Percentiles rank a stretch among this genome's conserved stretches.
Conservation (phyloP, 805 yeast species). For the Cyberlindnera meyerae region DNA sequence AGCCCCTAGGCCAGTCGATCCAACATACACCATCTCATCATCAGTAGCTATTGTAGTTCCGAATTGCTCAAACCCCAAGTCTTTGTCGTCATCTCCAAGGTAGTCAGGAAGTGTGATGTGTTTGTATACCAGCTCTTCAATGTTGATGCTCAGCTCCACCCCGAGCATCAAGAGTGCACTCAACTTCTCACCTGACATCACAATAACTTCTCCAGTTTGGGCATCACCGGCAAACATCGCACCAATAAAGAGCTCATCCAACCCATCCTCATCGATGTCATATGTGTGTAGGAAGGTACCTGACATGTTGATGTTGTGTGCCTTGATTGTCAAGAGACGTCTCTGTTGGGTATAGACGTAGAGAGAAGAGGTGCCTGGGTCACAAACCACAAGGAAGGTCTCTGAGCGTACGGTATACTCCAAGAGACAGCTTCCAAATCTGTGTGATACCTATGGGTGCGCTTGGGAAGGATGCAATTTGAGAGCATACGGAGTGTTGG, state of each 20-base stretch:
- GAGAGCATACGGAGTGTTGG: not conserved
- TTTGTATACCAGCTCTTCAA: slow-evolving; percentile 1
- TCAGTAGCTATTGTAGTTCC: slow-evolving; percentile 33
- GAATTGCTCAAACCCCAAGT: slow-evolving; percentile 36
- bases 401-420: slow-evolving; percentile 25
- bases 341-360: slow-evolving; percentile 31
- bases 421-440: slow-evolving; percentile 40
- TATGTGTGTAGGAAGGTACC: slow-evolving; percentile 31
- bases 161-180: slow-evolving; percentile 8
- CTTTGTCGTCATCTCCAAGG: slow-evolving; percentile 7
- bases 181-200: slow-evolving; percentile 28
- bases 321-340: slow-evolving; percentile 26
- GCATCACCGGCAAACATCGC: slow-evolving; percentile 38
- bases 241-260: slow-evolving; percentile 39
- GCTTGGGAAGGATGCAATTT: not conserved
- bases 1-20: slow-evolving; percentile 34
- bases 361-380: slow-evolving; percentile 47
- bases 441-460: slow-evolving; percentile 26
- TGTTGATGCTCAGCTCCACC: slow-evolving; percentile 6
- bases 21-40: slow-evolving; percentile 28
- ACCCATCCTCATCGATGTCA: slow-evolving; percentile 35
- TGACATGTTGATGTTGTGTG: slow-evolving; percentile 38
- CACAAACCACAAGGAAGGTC: slow-evolving; percentile 40
- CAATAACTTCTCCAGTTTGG: slow-evolving; percentile 35
- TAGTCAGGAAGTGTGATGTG: slow-evolving; percentile 19